Evolutionary conservation across 768 basidiomycete species (phyloP).

Genomic region (Cystobasidium ongulense): DNA sequence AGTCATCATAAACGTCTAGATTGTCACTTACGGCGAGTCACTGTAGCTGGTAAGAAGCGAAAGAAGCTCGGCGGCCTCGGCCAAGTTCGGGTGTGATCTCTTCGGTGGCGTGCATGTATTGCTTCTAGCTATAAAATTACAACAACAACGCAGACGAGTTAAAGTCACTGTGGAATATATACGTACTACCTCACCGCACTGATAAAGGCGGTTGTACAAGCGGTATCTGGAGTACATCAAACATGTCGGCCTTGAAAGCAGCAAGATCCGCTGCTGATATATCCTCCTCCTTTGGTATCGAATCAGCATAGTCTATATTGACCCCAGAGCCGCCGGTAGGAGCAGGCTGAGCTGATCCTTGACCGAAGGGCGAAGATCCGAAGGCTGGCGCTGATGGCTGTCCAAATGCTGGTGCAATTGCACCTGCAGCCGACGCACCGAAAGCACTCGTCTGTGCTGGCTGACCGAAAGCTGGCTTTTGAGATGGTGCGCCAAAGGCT

Average conservation of each 20-base stretch:
- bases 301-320: slow-evolving; percentile 10
- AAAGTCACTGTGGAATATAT: neutral
- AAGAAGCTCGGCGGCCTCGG: too few relatives aligned
- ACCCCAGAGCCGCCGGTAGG: neutral
- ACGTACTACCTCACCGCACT: slow-evolving; percentile 12
- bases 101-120: too few relatives aligned
- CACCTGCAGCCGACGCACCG: neutral
- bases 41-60: too few relatives aligned
- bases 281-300: slow-evolving; percentile 32
- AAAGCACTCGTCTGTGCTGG: neutral
- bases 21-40: too few relatives aligned
- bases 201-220: slow-evolving; percentile 15
- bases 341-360: neutral
- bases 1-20: too few relatives aligned
- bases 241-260: slow-evolving; percentile 30
- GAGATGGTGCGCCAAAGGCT: slow-evolving; percentile 9
- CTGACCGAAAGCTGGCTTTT: slow-evolving; percentile 6
- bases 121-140: neutral
- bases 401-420: neutral
- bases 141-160: too few relatives aligned
- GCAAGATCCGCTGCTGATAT: slow-evolving; percentile 21
- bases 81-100: too few relatives aligned
- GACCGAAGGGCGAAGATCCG: neutral
- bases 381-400: neutral
- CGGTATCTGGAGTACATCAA: slow-evolving; percentile 25